A percentile compares a stretch with the other conserved stretches of the same genome.
These are phyloP conservation scores for Cymbopogon flexuosus DNA, from an alignment of 202 grass and related monocot genomes.

Conservation along the genomic window DNA sequence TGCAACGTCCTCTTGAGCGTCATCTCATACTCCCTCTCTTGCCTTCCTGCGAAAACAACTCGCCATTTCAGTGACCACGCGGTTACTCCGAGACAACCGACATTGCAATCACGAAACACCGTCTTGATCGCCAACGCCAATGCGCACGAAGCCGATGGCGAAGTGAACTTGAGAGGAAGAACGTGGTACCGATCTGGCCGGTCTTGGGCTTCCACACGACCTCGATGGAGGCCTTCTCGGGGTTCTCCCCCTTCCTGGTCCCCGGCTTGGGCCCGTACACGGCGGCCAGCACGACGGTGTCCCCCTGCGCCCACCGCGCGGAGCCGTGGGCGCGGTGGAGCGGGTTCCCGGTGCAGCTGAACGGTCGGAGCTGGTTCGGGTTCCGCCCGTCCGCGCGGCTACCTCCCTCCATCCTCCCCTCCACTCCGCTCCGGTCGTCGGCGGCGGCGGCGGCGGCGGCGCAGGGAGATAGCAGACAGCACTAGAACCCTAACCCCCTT, in stretches of 20 bases:
- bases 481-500: slow-evolving; percentile 35
- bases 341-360: slow-evolving; percentile 64
- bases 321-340: slow-evolving; percentile 81
- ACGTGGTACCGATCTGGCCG: slow-evolving; percentile 60
- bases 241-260: slow-evolving; percentile 82
- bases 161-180: neutral
- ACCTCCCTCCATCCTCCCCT: slow-evolving; percentile 20
- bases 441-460: neutral
- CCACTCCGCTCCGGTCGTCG: neutral
- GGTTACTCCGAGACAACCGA: neutral
- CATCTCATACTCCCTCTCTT: slow-evolving; percentile 84
- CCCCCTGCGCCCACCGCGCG: slow-evolving; percentile 84
- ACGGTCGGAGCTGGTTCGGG: slow-evolving; percentile 61
- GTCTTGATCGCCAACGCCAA: neutral
- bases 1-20: slow-evolving; percentile 76
- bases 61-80: neutral
- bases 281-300: slow-evolving; percentile 73
- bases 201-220: slow-evolving; percentile 95
- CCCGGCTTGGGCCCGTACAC: slow-evolving; percentile 85
- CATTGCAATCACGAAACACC: neutral
- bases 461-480: neutral
- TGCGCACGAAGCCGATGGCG: neutral
- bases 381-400: slow-evolving; percentile 52
- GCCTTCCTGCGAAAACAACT: slow-evolving; percentile 42
- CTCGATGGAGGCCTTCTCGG: slow-evolving; percentile 83